Evolutionary conservation across 208 protist species (phyloP).

Genomic region (Crithidia brevicula): DNA sequence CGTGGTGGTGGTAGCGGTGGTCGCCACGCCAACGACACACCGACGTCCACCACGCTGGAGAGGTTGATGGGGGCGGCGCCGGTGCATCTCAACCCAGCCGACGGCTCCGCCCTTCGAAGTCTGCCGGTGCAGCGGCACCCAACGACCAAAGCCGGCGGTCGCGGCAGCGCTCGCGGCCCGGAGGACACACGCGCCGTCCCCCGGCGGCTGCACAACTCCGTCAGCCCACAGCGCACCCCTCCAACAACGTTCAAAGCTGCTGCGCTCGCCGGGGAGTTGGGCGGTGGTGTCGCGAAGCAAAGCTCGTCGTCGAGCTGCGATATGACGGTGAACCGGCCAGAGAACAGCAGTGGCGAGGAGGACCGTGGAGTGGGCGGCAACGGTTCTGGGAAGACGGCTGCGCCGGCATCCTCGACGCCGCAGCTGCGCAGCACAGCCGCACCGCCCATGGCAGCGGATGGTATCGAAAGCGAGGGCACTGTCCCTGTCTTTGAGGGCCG

Average conservation of each 20-base stretch:
- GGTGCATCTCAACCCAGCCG: constrained; percentile 35
- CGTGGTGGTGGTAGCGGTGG: neutral
- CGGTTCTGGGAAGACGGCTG: neutral
- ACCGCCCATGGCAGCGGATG: neutral
- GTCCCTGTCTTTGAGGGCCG: constrained; percentile 13
- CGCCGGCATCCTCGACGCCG: neutral
- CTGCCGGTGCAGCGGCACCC: constrained; percentile 18
- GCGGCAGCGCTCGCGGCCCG: neutral
- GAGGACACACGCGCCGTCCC: neutral
- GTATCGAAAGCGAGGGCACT: too few relatives aligned
- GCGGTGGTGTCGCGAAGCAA: neutral
- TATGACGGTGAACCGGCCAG: constrained; percentile 15
- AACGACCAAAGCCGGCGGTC: neutral
- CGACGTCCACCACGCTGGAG: constrained; percentile 13
- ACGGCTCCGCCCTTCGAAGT: constrained; percentile 38
- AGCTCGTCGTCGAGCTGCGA: constrained; percentile 24
- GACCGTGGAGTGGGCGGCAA: constrained; percentile 3
- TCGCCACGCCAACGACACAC: neutral
- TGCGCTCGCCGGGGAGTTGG: neutral
- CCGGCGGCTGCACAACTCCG: neutral
- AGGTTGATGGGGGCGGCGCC: constrained; percentile 16
- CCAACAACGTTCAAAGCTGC: neutral
- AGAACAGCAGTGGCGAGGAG: constrained; percentile 23
- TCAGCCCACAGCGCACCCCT: constrained; percentile 1
- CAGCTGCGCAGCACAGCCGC: constrained; percentile 4